phyloP scores from a whole-genome alignment of 768 basidiomycete species.

The Hydnum rufescens region DNA sequence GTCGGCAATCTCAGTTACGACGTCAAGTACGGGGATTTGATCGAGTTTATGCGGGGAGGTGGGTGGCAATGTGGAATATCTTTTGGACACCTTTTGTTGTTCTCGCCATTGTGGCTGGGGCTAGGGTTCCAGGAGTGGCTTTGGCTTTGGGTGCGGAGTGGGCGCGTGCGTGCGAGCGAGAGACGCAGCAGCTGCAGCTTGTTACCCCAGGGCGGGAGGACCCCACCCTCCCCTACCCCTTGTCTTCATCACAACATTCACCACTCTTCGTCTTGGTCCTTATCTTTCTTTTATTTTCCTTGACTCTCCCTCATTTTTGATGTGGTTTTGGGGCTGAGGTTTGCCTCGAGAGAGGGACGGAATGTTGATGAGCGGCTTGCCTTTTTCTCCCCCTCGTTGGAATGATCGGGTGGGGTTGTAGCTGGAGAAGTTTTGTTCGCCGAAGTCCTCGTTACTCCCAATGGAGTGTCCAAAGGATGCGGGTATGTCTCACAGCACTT shows the following conservation, averaged over 20 bases:
- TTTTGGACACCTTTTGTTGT: not conserved
- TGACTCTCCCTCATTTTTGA: not conserved
- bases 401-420: constrained; percentile 78
- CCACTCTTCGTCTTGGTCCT: not conserved
- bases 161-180: not conserved
- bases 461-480: constrained; percentile 95
- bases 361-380: constrained; percentile 10
- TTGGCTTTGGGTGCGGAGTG: not conserved
- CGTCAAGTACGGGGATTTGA: constrained; percentile 95
- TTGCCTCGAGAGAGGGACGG: not conserved
- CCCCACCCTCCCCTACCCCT: too few relatives aligned
- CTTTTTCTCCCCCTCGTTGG: constrained; percentile 2
- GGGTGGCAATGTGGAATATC: constrained; percentile 8
- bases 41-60: constrained; percentile 95
- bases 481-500: constrained; percentile 42
- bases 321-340: not conserved
- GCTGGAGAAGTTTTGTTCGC: constrained; percentile 99
- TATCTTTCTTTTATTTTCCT: not conserved
- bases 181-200: not conserved
- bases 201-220: too few relatives aligned
- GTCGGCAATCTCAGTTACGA: constrained; percentile 98
- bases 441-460: constrained; percentile 94
- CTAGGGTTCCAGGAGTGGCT: not conserved
- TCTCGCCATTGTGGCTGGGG: not conserved
- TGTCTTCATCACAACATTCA: too few relatives aligned